Base-by-base conservation (phyloP, 768 basidiomycete species). In the Panaeolus papilionaceus region DNA sequence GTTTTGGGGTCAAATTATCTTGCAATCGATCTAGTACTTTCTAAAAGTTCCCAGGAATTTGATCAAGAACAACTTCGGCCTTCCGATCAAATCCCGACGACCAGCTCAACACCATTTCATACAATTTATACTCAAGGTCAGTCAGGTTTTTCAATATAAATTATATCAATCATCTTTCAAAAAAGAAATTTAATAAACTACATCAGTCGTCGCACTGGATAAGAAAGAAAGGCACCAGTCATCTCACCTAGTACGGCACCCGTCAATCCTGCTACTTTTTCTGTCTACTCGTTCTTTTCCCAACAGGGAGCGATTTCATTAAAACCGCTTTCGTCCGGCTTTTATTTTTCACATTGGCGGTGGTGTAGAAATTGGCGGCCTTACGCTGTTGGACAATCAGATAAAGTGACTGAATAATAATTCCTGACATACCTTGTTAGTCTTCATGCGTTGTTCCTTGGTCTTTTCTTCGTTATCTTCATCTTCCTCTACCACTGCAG, bases 331-430 rank as follows among this genome's bases (percentile, higher is more conserved):
- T 92, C 61, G 79, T 79, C 39, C 92, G 88, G 70, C 88, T 93
- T 78, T 92, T 94, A 79, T 94, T 95, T 83, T 95, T 95, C 70
- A 95, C 93, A 70, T 95, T 95, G 4, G 92, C 87, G 45, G 76
- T 85, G 3, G 90, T 87, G 81, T 94, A 98, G 82, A 95, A 98
- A 81, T 99, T 98, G 66, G 85, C 84, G 10, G 93, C 88, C 80
- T 93, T 95, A 82, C 89, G 91, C 95, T 94, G 74, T 64, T 65
- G 66, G 65, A 54, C 54, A 23, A 64, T 65, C 26, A 68, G 23
- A 42, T 51, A 18, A 71, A 39, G 38, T 18, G 14, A 20, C 61
- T 45, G 58, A 7, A 66, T 45, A 23, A 67, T 7, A 69, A 69
- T 38, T 45, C 18, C 42, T 44, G 42, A 51, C 70, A 38, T 76